phyloP scores from a whole-genome alignment of 371 early-diverging fungal species.

The Haplosporangium sp. region DNA sequence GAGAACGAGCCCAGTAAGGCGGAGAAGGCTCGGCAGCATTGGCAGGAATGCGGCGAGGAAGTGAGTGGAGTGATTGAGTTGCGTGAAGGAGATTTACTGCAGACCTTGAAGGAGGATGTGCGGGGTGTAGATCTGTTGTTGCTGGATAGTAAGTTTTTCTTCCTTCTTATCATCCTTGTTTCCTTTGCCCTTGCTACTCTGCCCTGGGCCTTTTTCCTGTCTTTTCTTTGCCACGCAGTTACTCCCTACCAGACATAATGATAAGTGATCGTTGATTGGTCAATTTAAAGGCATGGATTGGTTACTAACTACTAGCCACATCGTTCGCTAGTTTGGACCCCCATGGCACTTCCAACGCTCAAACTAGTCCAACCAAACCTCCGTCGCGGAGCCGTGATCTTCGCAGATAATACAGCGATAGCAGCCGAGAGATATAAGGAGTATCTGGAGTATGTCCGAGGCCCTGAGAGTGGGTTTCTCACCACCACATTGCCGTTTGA shows the following conservation, averaged over 20 bases:
- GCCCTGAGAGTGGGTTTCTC: conserved; percentile 9
- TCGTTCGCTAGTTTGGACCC: conserved; percentile 7
- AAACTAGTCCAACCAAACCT: conserved; percentile 8
- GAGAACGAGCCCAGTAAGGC: conserved; percentile 7
- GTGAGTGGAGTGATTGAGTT: conserved; percentile 13
- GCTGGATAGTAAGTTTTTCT: conserved; percentile 12
- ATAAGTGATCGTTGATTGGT: too few species aligned
- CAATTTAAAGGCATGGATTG: background rate
- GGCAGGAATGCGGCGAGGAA: conserved; percentile 13
- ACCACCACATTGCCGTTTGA: conserved; percentile 10
- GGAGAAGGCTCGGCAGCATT: conserved; percentile 10
- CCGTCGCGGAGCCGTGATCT: conserved; percentile 7
- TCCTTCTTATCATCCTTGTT: conserved; percentile 3
- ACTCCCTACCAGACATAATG: too few species aligned
- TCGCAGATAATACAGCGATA: conserved; percentile 7
- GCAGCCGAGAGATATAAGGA: conserved; percentile 8
- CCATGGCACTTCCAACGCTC: conserved; percentile 10
- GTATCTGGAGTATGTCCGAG: conserved; percentile 10
- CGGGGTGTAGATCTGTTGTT: conserved; percentile 6
- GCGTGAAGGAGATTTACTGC: conserved; percentile 10
- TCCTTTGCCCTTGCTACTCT: conserved; percentile 2
- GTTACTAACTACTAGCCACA: conserved; percentile 1
- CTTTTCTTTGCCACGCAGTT: too few species aligned
- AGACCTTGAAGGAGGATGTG: conserved; percentile 9
- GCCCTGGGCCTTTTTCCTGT: too few species aligned